Evolutionary conservation across 2,329 filamentous ascomycete genomes (phyloP).

Genomic region (Claviceps cyperi): DNA sequence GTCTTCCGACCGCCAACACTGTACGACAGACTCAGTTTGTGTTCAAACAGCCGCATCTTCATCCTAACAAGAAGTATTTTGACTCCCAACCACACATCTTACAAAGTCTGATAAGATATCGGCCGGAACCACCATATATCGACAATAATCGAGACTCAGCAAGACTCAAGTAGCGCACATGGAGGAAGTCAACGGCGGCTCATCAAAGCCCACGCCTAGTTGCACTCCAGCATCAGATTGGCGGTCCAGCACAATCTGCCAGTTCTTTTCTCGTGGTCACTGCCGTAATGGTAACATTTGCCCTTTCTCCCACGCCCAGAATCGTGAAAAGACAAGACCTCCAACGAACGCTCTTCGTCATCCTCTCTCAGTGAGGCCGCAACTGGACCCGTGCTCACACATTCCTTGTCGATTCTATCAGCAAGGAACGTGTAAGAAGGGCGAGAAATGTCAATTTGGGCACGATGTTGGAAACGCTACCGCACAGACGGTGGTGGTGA

Average conservation of each 20-base stretch:
- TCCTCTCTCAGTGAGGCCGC: neutral
- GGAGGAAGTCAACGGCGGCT: neutral
- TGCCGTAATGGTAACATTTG: neutral
- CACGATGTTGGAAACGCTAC: neutral
- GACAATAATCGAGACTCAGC: no score
- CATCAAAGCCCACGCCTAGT: neutral
- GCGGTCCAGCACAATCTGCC: neutral
- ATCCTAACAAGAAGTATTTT: neutral
- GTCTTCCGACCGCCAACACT: neutral
- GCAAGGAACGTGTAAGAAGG: neutral
- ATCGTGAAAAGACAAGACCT: neutral
- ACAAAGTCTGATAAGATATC: neutral
- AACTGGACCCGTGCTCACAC: neutral
- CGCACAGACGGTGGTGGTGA: neutral
- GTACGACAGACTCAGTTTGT: neutral
- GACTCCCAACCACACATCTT: neutral
- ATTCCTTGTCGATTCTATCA: neutral
- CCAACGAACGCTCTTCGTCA: neutral
- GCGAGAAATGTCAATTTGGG: neutral
- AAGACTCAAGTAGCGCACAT: neutral
- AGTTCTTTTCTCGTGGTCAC: neutral
- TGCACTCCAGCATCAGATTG: neutral
- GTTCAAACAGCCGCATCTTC: neutral
- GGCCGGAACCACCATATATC: neutral
- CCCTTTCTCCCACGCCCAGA: neutral